Conservation (phyloP, 495 filamentous ascomycete species). For the Talaromyces nanjingensis region DNA sequence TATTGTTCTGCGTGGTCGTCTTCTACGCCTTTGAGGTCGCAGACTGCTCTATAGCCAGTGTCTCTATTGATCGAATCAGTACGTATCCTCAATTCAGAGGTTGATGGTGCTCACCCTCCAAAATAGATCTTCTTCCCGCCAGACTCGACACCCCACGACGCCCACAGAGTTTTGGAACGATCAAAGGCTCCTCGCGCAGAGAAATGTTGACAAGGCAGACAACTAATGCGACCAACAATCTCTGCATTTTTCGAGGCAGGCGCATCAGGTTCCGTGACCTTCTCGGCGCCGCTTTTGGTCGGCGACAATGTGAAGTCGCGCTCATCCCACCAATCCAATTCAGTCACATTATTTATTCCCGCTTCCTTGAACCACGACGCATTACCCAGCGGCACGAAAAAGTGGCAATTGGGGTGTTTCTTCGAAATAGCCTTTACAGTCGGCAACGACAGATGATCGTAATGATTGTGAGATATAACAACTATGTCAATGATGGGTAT, state of each 20-base stretch:
- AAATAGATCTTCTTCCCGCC: constrained; percentile 47
- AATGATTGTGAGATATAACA: constrained; percentile 88
- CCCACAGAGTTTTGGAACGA: constrained; percentile 72
- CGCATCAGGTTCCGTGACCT: constrained; percentile 20
- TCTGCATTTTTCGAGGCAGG: constrained; percentile 19
- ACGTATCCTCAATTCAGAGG: not conserved
- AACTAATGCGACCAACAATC: constrained; percentile 72
- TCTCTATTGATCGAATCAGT: constrained; percentile 26
- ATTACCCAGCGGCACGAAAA: constrained; percentile 84
- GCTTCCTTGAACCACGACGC: constrained; percentile 71
- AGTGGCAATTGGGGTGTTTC: constrained; percentile 72
- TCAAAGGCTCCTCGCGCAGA: constrained; percentile 64
- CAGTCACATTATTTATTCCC: constrained; percentile 69
- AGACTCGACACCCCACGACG: constrained; percentile 74
- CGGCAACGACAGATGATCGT: constrained; percentile 81
- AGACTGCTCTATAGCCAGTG: constrained; percentile 71
- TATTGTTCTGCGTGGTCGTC: constrained; percentile 63
- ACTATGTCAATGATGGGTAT: constrained; percentile 83
- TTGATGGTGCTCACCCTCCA: constrained; percentile 27
- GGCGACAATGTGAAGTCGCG: constrained; percentile 60
- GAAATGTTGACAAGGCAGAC: constrained; percentile 81
- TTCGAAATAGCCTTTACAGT: constrained; percentile 64
- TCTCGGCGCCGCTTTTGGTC: constrained; percentile 14
- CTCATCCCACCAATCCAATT: constrained; percentile 96
- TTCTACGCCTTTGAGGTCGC: constrained; percentile 39